Evolutionary conservation across 169 alveolate genomes (phyloP).

Genomic region (Cryptosporidium parvum): DNA sequence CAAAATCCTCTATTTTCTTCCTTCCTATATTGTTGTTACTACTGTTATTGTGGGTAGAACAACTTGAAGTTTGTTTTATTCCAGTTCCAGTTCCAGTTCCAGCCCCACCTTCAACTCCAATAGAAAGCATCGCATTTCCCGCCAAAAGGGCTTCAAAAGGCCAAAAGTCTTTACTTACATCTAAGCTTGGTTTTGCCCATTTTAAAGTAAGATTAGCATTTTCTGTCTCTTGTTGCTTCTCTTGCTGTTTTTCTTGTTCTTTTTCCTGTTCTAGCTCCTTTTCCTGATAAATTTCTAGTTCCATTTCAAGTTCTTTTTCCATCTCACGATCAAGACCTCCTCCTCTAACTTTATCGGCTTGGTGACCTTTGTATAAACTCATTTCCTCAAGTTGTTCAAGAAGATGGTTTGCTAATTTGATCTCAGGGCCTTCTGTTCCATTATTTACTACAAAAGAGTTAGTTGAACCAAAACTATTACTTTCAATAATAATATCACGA

Average conservation of each 20-base stretch:
- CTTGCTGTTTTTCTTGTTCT: conserved; percentile 80
- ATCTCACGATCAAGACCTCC: conserved; percentile 76
- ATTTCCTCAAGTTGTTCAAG: conserved; percentile 64
- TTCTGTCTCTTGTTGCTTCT: conserved; percentile 64
- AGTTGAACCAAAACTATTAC: background rate
- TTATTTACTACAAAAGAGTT: background rate
- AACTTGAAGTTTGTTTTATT: background rate
- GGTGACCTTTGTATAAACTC: conserved; percentile 4
- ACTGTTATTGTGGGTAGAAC: too few relatives aligned
- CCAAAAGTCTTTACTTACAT: conserved; percentile 35
- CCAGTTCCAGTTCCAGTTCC: background rate
- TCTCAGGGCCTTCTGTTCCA: background rate
- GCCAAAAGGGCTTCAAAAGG: conserved; percentile 24
- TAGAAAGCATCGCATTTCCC: background rate
- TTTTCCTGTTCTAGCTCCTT: conserved; percentile 79
- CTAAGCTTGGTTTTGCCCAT: conserved; percentile 31
- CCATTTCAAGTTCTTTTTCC: conserved; percentile 81
- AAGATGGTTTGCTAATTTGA: background rate
- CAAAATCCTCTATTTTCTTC: conserved; percentile 16
- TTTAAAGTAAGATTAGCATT: background rate
- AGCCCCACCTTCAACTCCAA: background rate
- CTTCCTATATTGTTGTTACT: background rate
- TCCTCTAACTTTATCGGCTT: background rate
- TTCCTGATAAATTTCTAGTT: conserved; percentile 64
- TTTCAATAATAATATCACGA: conserved; percentile 18